Percentiles rank a stretch among this genome's conserved stretches.
phyloP scores from a whole-genome alignment of 1,284 basidiomycete species.

The Rhodotorula sp. region DNA sequence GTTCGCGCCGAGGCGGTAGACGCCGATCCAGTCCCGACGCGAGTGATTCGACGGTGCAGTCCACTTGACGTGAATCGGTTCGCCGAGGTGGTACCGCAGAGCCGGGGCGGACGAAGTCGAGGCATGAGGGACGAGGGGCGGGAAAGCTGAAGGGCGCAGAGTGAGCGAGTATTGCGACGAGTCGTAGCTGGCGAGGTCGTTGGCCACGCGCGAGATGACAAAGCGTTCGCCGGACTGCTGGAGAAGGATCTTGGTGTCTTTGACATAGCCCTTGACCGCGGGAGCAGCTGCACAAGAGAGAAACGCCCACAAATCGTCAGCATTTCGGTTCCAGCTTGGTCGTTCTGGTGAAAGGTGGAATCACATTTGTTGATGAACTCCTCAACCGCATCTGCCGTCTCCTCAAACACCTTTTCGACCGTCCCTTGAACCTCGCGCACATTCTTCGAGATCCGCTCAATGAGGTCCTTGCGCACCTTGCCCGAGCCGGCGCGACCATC shows the following conservation, averaged over 20 bases:
- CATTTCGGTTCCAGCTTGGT: no score
- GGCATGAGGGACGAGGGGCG: conserved; percentile 46
- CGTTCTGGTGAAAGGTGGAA: neutral
- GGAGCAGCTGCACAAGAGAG: conserved; percentile 23
- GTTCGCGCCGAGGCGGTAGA: conserved; percentile 78
- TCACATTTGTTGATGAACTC: conserved; percentile 85
- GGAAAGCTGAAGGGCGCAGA: conserved; percentile 56
- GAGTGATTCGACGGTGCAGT: conserved; percentile 82
- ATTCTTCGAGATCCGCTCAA: conserved; percentile 66
- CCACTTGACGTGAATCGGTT: conserved; percentile 84
- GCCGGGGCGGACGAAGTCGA: conserved; percentile 51
- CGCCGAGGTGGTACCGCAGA: conserved; percentile 77
- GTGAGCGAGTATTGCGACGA: conserved; percentile 70
- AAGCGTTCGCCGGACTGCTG: conserved; percentile 84
- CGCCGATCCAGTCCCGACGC: conserved; percentile 93
- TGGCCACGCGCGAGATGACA: conserved; percentile 80
- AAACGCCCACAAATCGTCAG: no score
- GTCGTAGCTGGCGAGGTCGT: conserved; percentile 75
- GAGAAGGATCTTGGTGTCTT: conserved; percentile 87
- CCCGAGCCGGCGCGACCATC: neutral
- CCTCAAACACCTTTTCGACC: conserved; percentile 90
- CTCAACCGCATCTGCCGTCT: conserved; percentile 83
- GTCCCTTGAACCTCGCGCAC: conserved; percentile 87
- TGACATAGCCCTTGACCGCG: conserved; percentile 55
- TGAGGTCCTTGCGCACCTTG: conserved; percentile 51